These are phyloP conservation scores for Mayamaea pseudoterrestris DNA, from an alignment of 108 stramenopile genomes.

Conservation along the genomic window DNA sequence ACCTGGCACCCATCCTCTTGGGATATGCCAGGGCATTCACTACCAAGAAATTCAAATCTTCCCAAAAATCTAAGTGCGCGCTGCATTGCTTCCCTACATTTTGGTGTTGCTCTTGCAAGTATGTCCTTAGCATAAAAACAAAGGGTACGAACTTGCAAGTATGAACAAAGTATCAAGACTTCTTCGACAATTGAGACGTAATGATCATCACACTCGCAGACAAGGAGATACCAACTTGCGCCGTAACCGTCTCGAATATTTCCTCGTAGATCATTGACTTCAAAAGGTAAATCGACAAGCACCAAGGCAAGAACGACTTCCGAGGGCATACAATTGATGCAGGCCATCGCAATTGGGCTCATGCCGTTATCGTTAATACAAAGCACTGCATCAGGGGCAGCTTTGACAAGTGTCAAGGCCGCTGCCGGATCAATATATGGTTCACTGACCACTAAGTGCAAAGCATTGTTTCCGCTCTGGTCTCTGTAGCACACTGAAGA, in stretches of 20 bases:
- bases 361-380: conserved; percentile 39
- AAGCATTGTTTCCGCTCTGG: conserved; percentile 36
- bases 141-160: conserved; percentile 39
- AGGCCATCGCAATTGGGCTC: conserved; percentile 70
- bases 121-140: conserved; percentile 20
- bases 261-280: conserved; percentile 40
- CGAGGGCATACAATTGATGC: conserved; percentile 44
- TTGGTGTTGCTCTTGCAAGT: conserved; percentile 50
- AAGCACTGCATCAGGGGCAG: conserved; percentile 40
- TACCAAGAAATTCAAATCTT: conserved; percentile 56
- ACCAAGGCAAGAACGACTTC: conserved; percentile 71
- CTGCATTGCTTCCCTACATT: conserved; percentile 33
- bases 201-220: conserved; percentile 68
- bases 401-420: conserved; percentile 60
- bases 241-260: conserved; percentile 39
- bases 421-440: conserved; percentile 47
- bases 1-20: conserved; percentile 44
- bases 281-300: conserved; percentile 68
- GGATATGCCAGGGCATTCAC: conserved; percentile 11
- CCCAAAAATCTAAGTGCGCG: conserved; percentile 53
- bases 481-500: conserved; percentile 33
- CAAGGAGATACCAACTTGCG: conserved; percentile 72
- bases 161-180: conserved; percentile 56
- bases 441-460: conserved; percentile 50
- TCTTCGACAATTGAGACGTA: conserved; percentile 53